Conservation (phyloP, 345 rosid species). For the Ailanthus altissimus region DNA sequence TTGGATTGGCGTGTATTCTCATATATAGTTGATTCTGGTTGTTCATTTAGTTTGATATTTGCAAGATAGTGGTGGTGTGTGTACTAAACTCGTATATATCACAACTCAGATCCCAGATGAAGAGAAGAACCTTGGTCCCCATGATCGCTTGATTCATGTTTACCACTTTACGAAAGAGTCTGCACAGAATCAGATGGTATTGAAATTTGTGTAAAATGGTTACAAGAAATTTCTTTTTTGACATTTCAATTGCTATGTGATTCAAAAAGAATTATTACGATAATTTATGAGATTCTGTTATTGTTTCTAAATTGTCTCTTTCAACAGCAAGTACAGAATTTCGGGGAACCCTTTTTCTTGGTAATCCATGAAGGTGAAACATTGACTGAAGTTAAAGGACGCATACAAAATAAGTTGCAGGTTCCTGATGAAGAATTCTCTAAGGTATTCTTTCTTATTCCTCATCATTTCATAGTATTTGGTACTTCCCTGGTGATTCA, state of each 20-base stretch:
- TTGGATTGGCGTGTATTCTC: not conserved
- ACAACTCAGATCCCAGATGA: slow-evolving; percentile 74
- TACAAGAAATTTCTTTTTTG: not conserved
- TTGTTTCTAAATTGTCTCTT: slow-evolving; percentile 17
- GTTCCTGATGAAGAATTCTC: slow-evolving; percentile 90
- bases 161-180: slow-evolving; percentile 83
- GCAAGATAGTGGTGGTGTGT: not conserved
- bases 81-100: slow-evolving; percentile 19
- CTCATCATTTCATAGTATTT: not conserved
- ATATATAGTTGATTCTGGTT: not conserved
- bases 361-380: slow-evolving; percentile 93
- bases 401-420: slow-evolving; percentile 80
- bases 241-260: not conserved
- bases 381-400: slow-evolving; percentile 68
- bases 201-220: slow-evolving; percentile 17
- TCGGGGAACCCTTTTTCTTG: slow-evolving; percentile 96
- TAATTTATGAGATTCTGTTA: not conserved
- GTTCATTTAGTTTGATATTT: not conserved
- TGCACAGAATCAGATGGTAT: slow-evolving; percentile 74
- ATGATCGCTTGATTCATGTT: slow-evolving; percentile 84
- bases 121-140: slow-evolving; percentile 80
- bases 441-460: slow-evolving; percentile 49
- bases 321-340: slow-evolving; percentile 84
- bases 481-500: not conserved
- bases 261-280: not conserved